Evolutionary conservation across 768 basidiomycete genomes (phyloP), one percentile per base, ranked within the genome.

Genomic region (Brasilioporus rufonigricans): DNA sequence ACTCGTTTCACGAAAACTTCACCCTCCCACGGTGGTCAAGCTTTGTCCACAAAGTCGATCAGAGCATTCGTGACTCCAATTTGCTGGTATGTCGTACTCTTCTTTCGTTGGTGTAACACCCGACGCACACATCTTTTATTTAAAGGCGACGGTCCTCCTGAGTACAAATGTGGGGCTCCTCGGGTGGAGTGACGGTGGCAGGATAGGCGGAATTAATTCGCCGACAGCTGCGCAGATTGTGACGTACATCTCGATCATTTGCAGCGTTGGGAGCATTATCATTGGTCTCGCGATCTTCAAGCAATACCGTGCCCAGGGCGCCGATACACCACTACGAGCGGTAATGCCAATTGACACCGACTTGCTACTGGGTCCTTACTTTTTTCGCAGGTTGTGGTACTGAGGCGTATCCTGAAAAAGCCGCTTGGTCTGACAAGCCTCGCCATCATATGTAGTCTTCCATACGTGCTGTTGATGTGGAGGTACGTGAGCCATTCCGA

Each of bases 391-490:
- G 58, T 70, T 16, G 44, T 57, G 16, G 58, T 68, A 3, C 44
- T 70, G 49, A 68, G 61, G 44, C 68, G 65, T 5, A 70, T 70
- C 14, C 49, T 70, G 5, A 56, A 61, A 13, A 56, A 62, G 26
- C 46, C 48, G 9, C 57, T 66, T 19, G 73, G 74, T 14, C 56
- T 74, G 3, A 75, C 76, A 46, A 63, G 68, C 13, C 62, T 78
- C 29, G 65, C 76, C 6, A 71, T 77, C 32, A 64, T 74, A 47
- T 77, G 72, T 46, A 74, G 71, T 53, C 67, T 77, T 40, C 76
- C 76, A 7, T 73, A 76, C 32, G 72, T 73, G 33, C 54, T 76
- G 8, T 61, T 77, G 39, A 68, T 77, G 68, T 77, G 73, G 70
- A 61, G 71, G 76, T 76, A 48, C 50, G 71, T 47, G 0, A 3